phyloP scores from a whole-genome alignment of 176 grass and related monocot genomes.

The Phyllostachys edulis region DNA sequence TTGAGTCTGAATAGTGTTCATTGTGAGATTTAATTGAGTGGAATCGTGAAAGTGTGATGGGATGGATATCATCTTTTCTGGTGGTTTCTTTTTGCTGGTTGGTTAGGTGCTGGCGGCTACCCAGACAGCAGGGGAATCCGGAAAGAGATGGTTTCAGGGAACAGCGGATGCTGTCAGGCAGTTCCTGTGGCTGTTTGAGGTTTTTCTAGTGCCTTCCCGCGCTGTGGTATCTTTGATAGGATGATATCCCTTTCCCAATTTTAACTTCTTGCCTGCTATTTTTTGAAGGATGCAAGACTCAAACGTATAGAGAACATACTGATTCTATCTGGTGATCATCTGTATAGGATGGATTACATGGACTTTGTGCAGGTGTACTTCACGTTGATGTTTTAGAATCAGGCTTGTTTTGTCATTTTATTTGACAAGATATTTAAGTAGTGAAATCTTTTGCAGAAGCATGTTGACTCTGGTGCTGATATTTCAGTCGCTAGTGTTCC shows the following conservation, averaged over 20 bases:
- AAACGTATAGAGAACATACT: slow-evolving; percentile 75
- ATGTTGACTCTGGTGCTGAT: slow-evolving; percentile 67
- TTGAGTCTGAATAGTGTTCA: background rate
- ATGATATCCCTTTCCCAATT: background rate
- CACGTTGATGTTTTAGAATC: background rate
- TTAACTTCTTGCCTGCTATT: slow-evolving; percentile 25
- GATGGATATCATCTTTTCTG: background rate
- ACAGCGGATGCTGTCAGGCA: slow-evolving; percentile 91
- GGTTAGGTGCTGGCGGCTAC: slow-evolving; percentile 77
- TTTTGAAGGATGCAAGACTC: slow-evolving; percentile 62
- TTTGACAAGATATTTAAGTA: background rate
- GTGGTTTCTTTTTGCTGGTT: background rate
- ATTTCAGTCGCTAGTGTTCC: slow-evolving; percentile 77
- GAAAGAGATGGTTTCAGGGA: slow-evolving; percentile 90
- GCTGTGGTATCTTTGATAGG: background rate
- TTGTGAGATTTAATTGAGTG: background rate
- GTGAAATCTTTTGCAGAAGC: slow-evolving; percentile 51
- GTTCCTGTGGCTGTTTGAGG: slow-evolving; percentile 90
- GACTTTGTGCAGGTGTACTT: slow-evolving; percentile 69
- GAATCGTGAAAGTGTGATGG: background rate
- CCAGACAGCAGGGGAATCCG: slow-evolving; percentile 71
- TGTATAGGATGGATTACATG: slow-evolving; percentile 94
- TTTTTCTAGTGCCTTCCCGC: slow-evolving; percentile 5
- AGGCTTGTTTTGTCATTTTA: background rate
- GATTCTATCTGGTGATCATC: slow-evolving; percentile 83